Evolutionary conservation across 78 protist species (phyloP).

Genomic region (Diacronema lutheri): DNA sequence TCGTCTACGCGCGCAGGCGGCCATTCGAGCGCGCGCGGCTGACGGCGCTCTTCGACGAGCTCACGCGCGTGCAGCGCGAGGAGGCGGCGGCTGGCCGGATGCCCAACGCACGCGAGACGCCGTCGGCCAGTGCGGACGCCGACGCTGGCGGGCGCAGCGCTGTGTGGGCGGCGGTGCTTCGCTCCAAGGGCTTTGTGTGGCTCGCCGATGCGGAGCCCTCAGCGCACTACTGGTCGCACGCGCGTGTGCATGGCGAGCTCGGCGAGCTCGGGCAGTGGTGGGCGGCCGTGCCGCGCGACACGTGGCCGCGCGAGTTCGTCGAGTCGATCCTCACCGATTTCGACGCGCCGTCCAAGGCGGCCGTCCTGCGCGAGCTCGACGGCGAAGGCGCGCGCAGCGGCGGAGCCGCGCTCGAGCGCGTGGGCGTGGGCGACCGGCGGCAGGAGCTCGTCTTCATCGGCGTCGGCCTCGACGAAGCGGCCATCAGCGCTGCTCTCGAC

Average conservation of each 20-base stretch:
- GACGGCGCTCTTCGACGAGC: neutral
- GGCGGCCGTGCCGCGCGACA: neutral
- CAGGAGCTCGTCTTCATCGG: conserved; percentile 23
- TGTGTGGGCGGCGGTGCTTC: neutral
- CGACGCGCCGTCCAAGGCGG: too few relatives aligned
- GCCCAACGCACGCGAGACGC: too few relatives aligned
- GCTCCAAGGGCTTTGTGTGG: conserved; percentile 21
- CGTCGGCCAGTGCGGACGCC: too few relatives aligned
- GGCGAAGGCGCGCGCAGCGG: too few relatives aligned
- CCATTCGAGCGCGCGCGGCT: neutral
- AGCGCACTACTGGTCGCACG: conserved; percentile 14
- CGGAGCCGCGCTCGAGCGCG: too few relatives aligned
- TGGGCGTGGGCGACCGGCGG: neutral
- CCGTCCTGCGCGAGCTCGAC: too few relatives aligned
- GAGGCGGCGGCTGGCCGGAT: too few relatives aligned
- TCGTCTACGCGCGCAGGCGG: neutral
- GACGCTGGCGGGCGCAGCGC: too few relatives aligned
- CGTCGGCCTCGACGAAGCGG: neutral
- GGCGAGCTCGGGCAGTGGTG: neutral
- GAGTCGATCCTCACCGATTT: neutral
- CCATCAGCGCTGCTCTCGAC: neutral
- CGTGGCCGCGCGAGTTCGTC: neutral
- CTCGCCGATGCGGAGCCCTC: neutral
- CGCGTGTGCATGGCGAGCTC: neutral
- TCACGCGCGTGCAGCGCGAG: neutral